Percentiles rank a stretch among this genome's conserved stretches.
Conservation (phyloP, 2,329 filamentous ascomycete genomes). For the Fusarium ramigenum region DNA sequence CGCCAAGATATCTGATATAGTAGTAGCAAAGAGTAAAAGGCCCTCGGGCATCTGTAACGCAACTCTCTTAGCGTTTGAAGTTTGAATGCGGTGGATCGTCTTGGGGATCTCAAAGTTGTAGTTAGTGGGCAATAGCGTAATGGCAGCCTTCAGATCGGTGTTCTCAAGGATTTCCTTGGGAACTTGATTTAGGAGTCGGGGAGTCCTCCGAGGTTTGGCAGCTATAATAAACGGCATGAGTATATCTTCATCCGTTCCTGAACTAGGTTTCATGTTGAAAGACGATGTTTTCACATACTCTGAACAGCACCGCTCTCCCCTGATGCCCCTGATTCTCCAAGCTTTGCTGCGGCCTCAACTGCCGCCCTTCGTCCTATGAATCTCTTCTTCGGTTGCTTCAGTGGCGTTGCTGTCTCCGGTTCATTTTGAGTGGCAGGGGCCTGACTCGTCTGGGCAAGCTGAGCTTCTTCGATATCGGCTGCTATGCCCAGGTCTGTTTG, state of each 20-base stretch:
- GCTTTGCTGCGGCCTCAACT: slow-evolving; percentile 65
- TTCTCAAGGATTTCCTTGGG: slow-evolving; percentile 88
- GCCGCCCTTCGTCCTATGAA: slow-evolving; percentile 88
- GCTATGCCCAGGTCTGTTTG: slow-evolving; percentile 76
- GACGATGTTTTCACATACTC: slow-evolving; percentile 58
- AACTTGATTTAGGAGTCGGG: slow-evolving; percentile 89
- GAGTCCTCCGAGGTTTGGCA: slow-evolving; percentile 74
- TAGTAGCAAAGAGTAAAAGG: slow-evolving; percentile 93
- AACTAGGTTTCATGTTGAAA: background rate
- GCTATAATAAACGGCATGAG: slow-evolving; percentile 57
- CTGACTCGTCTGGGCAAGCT: slow-evolving; percentile 47
- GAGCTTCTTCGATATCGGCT: slow-evolving; percentile 67
- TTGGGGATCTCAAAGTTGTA: slow-evolving; percentile 99
- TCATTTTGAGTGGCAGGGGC: slow-evolving; percentile 27
- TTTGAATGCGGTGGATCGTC: slow-evolving; percentile 93
- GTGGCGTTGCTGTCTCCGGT: slow-evolving; percentile 50
- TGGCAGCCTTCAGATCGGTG: slow-evolving; percentile 84
- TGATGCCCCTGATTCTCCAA: slow-evolving; percentile 40
- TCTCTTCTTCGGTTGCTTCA: slow-evolving; percentile 85
- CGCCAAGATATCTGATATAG: slow-evolving; percentile 94
- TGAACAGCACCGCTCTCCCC: slow-evolving; percentile 48
- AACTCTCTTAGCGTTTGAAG: slow-evolving; percentile 79
- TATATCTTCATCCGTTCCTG: slow-evolving; percentile 2
- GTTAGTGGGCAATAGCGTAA: slow-evolving; percentile 88
- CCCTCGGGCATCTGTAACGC: slow-evolving; percentile 98